A percentile compares a stretch with the other conserved stretches of the same genome.
Conservation (phyloP, 164 flowering plant species). For the Protea cynaroides region DNA sequence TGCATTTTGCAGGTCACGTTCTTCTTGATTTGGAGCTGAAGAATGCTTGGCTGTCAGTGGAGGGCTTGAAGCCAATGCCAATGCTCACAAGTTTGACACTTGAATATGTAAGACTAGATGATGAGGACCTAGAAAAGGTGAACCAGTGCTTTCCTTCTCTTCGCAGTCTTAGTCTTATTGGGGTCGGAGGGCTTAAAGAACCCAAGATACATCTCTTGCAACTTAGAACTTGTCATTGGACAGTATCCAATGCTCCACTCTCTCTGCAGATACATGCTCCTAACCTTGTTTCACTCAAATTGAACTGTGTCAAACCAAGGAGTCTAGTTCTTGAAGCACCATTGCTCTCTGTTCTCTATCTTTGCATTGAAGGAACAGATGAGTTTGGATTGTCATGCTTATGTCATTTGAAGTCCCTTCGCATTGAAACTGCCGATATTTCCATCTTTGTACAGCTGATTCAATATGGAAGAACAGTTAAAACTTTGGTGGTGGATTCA, state of each 20-base stretch:
- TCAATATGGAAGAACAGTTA: conserved; percentile 18
- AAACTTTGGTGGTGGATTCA: conserved; percentile 27
- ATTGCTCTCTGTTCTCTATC: conserved; percentile 26
- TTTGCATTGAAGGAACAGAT: conserved; percentile 27
- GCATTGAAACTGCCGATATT: conserved; percentile 27
- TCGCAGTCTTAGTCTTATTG: conserved; percentile 31
- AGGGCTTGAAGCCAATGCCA: conserved; percentile 36
- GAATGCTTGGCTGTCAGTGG: conserved; percentile 57
- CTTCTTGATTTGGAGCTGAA: conserved; percentile 32
- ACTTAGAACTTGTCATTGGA: conserved; percentile 39
- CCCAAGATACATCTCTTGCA: conserved; percentile 37
- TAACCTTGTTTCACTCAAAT: conserved; percentile 25
- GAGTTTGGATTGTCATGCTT: conserved; percentile 17
- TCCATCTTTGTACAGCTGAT: conserved; percentile 16
- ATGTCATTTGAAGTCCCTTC: conserved; percentile 24
- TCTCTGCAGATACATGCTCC: conserved; percentile 36
- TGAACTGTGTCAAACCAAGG: conserved; percentile 32
- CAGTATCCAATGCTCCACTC: conserved; percentile 34
- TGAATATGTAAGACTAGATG: conserved; percentile 40
- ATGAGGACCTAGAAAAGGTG: conserved; percentile 38
- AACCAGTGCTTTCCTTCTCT: conserved; percentile 40
- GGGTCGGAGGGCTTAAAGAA: conserved; percentile 42
- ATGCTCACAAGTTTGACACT: conserved; percentile 39
- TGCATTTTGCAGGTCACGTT: conserved; percentile 25
- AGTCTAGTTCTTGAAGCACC: conserved; percentile 37